Evolutionary conservation across 306 rosid species (phyloP), one percentile per base, ranked within the genome.

Genomic region (Neltuma alba): DNA sequence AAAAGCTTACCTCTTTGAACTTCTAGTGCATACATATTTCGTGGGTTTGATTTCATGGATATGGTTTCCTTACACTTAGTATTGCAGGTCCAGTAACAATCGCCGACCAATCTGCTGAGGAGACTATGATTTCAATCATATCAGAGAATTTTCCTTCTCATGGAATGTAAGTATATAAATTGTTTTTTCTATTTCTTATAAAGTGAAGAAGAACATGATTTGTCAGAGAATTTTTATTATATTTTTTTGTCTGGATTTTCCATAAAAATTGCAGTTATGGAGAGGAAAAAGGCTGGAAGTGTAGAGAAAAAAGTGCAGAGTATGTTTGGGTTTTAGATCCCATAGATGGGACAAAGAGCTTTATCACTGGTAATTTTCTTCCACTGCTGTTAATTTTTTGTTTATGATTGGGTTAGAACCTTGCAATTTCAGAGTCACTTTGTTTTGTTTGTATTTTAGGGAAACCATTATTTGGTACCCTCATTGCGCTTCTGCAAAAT

Each of bases 301-400:
- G 92, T 89, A 88, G 65, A 67, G 91, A 90, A 83, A 61, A 83
- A 20, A 85, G 38, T 82, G 78, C 97, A 14, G 98, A 95, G 72
- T 92, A 84, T 75, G 97, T 95, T 31, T 95, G 99, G 99, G 93
- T 95, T 23, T 92, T 95, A 65, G 99, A 95, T 82, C 99, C 98
- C 7, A 92, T 92, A 28, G 99, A 95, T 83, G 99, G 99, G 64
- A 95, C 98, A 69, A 95, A 91, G 84, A 95, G 99, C 78, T 95
- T 92, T 54, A 91, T 95, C 41, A 95, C 98, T 76, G 98, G 99
- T 95, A 86, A 73, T 75, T 34, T 77, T 58, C 70, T 80, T 47
- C 12, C 33, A 1, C 60, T 54, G 41, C 27, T 76, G 10, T 31
- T 9, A 11, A 23, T 6, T 5, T 23, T 13, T 21, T 68, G 13